phyloP scores from a whole-genome alignment of 345 rosid genomes.

The Aethionema arabicum region DNA sequence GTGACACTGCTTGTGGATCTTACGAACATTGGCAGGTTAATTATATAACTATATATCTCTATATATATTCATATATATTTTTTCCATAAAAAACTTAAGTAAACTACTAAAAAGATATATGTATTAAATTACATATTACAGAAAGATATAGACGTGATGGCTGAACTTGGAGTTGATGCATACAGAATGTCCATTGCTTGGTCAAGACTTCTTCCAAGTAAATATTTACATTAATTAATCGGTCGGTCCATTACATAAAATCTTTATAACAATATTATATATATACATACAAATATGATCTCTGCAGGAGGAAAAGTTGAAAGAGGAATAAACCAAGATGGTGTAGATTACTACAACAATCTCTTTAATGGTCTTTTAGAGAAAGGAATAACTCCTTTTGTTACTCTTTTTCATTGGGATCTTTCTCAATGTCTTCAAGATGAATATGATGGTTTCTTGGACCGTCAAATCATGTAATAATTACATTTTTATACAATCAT shows the following conservation, averaged over 20 bases:
- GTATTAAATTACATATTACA: constrained; percentile 2
- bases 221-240: no score
- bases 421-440: constrained; percentile 50
- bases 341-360: constrained; percentile 40
- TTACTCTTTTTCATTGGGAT: constrained; percentile 54
- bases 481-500: not conserved
- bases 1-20: constrained; percentile 33
- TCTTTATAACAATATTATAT: no score
- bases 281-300: constrained; percentile 4
- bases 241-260: not conserved
- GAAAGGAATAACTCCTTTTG: constrained; percentile 40
- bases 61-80: not conserved
- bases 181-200: constrained; percentile 39
- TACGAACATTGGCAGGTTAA: constrained; percentile 24
- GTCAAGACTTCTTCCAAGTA: constrained; percentile 37
- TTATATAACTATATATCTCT: not conserved
- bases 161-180: not conserved
- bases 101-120: no score
- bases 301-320: constrained; percentile 40
- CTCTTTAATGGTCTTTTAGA: constrained; percentile 44
- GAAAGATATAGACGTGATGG: constrained; percentile 28
- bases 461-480: constrained; percentile 39
- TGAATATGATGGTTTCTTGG: constrained; percentile 47
- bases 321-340: constrained; percentile 43
- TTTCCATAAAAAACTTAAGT: not conserved